Evolutionary conservation across 148 eudicot species (phyloP).

Genomic region (Fagopyrum homotropicum): DNA sequence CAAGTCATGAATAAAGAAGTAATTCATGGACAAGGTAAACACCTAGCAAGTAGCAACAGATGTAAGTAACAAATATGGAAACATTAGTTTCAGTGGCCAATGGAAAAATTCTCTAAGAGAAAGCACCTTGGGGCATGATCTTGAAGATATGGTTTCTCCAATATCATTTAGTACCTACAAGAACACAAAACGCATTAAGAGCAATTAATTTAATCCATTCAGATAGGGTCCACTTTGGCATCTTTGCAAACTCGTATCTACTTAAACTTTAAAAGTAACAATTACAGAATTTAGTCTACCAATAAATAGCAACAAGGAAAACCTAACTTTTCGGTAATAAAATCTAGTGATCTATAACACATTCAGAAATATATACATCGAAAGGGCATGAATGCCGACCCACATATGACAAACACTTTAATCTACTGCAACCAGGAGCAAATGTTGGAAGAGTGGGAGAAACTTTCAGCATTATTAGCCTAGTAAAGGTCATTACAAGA

Average conservation of each 20-base stretch:
- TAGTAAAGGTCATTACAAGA: neutral
- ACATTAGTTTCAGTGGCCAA: neutral
- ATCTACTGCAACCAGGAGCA: neutral
- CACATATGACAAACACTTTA: neutral
- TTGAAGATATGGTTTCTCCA: constrained; percentile 81
- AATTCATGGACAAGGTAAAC: neutral
- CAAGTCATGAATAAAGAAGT: neutral
- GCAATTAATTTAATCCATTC: neutral
- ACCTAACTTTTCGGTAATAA: neutral
- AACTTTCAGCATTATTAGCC: neutral
- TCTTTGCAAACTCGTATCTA: neutral
- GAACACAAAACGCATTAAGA: neutral
- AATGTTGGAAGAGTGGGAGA: neutral
- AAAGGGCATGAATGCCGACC: neutral
- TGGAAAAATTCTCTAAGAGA: neutral
- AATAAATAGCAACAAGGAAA: neutral
- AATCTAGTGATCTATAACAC: neutral
- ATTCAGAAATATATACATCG: neutral
- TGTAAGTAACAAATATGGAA: neutral
- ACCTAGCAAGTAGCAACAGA: neutral
- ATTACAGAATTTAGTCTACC: neutral
- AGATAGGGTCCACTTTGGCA: neutral
- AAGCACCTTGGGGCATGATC: constrained; percentile 80
- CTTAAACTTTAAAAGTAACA: neutral
- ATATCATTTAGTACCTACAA: constrained; percentile 74